These are phyloP conservation scores for Aureobasidium vineae DNA, from an alignment of 2,329 filamentous ascomycete species.

Conservation along the genomic window DNA sequence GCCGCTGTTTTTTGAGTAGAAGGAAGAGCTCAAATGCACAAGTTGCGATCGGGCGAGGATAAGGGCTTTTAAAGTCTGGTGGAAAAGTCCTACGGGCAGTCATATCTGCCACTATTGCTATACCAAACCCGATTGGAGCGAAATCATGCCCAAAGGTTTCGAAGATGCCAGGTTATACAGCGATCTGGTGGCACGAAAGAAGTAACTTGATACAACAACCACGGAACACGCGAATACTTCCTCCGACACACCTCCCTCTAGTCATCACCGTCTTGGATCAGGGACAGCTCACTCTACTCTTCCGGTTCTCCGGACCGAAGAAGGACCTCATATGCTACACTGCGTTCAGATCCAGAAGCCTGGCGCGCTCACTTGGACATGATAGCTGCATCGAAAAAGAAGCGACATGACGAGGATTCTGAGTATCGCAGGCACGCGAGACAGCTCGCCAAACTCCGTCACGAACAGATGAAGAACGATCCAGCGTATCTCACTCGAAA, in stretches of 20 bases:
- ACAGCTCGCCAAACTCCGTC: neutral
- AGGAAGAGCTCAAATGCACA: neutral
- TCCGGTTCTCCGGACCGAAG: too few species aligned
- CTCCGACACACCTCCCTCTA: neutral
- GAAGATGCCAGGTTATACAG: neutral
- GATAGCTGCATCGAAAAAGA: neutral
- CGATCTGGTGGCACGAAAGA: neutral
- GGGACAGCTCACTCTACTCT: neutral
- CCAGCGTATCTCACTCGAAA: neutral
- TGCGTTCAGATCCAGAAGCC: neutral
- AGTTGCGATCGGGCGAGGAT: neutral
- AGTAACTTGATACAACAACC: neutral
- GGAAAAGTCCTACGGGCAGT: neutral
- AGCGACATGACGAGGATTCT: neutral
- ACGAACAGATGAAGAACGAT: neutral
- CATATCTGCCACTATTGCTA: neutral
- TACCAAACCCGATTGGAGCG: neutral
- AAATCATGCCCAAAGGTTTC: neutral
- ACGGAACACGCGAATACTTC: neutral
- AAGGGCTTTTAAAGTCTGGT: neutral
- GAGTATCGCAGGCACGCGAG: neutral
- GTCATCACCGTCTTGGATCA: neutral
- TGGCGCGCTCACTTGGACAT: neutral
- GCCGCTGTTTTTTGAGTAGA: neutral
- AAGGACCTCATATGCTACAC: neutral